Evolutionary conservation across 495 filamentous ascomycete genomes (phyloP), one percentile per base, ranked within the genome.

Genomic region (Chaetomium cochliodes): DNA sequence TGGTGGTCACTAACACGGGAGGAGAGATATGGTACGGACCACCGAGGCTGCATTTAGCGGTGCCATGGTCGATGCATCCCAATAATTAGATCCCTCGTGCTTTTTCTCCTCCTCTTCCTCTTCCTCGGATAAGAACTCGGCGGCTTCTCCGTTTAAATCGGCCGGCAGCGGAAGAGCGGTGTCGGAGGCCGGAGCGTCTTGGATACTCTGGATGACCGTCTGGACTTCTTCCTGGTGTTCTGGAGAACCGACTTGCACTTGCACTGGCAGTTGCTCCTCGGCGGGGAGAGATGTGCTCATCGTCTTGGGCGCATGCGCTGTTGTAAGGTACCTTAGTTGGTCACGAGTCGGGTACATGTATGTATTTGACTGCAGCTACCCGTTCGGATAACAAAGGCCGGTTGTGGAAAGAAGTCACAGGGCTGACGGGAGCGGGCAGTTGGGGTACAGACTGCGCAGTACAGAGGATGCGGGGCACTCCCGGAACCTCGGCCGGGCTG

Each of bases 31-130:
- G 55, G 62, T 70, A 84, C 80, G 73, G 69, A 87, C 86, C 71
- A 78, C 76, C 62, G 86, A 85, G 20, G 80, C 75, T 67, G 81
- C 73, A 55, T 82, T 85, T 25, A 88, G 73, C 63, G 82, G 78
- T 33, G 84, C 78, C 84, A 87, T 87, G 52, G 73, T 79, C 53
- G 77, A 76, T 60, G 76, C 74, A 77, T 84, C 78, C 77, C 78
- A 82, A 66, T 81, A 82, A 28, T 74, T 71, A 23, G 80, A 76
- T 22, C 70, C 71, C 52, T 70, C 53, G 60, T 77, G 65, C 53
- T 66, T 58, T 15, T 68, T 65, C 61, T 67, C 58, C 18, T 18
- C 44, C 15, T 20, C n/a, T 47, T 47, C 16, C 12, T 22, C 46
- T 4, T 50, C 18, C 54, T 9, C 59, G 30, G 26, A 2, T n/a